Percentiles rank a stretch among this genome's conserved stretches.
These are phyloP conservation scores for Aspergillus hancockii DNA, from an alignment of 495 filamentous ascomycete species.

Conservation along the genomic window DNA sequence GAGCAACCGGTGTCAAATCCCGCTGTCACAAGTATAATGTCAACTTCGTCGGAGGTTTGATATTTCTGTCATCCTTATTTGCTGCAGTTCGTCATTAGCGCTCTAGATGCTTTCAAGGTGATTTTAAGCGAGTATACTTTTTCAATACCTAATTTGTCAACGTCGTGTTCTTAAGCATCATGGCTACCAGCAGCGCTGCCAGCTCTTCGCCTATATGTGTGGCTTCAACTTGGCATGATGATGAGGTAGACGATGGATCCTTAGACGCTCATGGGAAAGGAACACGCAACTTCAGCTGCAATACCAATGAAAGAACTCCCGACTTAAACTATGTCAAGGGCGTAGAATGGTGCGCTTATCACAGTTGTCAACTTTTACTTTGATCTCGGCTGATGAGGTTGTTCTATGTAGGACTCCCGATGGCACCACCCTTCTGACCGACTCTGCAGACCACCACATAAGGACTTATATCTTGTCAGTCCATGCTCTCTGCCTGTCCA, in stretches of 20 bases:
- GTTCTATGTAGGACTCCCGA: slow-evolving; percentile 64
- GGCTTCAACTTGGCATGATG: slow-evolving; percentile 27
- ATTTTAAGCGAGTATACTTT: not conserved
- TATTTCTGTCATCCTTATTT: not conserved
- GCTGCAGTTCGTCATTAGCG: too few relatives aligned
- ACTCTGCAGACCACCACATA: slow-evolving; percentile 65
- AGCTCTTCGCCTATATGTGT: slow-evolving; percentile 33
- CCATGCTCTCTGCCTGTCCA: not conserved
- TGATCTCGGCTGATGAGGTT: slow-evolving; percentile 2
- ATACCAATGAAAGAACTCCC: not conserved
- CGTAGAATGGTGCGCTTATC: slow-evolving; percentile 54
- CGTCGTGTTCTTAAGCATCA: slow-evolving; percentile 1
- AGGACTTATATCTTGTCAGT: slow-evolving; percentile 69
- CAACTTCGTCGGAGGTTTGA: not conserved
- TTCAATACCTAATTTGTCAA: not conserved
- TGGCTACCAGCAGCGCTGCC: slow-evolving; percentile 9
- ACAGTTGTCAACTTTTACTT: not conserved
- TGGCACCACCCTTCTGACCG: slow-evolving; percentile 79
- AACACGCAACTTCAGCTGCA: not conserved
- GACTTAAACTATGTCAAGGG: slow-evolving; percentile 56
- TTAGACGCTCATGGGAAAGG: not conserved
- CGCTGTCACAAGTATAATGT: not conserved
- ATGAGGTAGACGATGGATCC: not conserved
- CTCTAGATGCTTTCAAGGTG: not conserved
- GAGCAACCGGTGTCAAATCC: not conserved